Percentiles rank a stretch among this genome's conserved stretches.
phyloP scores from a whole-genome alignment of 1,139 yeast genomes.

The Saccharomyces hybrid region DNA sequence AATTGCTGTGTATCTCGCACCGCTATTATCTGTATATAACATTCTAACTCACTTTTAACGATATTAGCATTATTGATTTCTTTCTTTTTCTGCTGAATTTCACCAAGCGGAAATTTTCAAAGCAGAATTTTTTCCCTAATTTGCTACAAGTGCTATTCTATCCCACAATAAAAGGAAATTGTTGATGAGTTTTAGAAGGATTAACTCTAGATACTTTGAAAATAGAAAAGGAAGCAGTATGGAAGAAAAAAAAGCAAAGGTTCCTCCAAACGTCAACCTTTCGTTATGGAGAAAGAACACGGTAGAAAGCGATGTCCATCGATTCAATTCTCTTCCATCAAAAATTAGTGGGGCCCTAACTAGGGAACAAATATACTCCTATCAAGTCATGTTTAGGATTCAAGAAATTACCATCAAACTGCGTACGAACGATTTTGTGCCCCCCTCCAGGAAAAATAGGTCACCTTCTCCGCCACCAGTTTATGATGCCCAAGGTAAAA shows the following conservation, averaged over 20 bases:
- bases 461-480: constrained; percentile 93
- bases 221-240: constrained; percentile 6
- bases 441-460: constrained; percentile 34
- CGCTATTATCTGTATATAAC: not conserved
- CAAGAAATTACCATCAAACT: constrained; percentile 70
- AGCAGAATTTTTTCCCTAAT: not conserved
- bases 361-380: constrained; percentile 78
- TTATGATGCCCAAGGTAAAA: constrained; percentile 74
- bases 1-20: not conserved
- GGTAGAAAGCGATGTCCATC: not conserved
- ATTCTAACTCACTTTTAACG: not conserved
- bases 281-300: constrained; percentile 12
- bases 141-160: not conserved
- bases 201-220: not conserved
- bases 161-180: not conserved
- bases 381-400: constrained; percentile 64
- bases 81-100: not conserved
- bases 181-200: not conserved
- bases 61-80: not conserved
- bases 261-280: constrained; percentile 3
- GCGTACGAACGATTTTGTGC: constrained; percentile 37
- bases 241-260: not conserved
- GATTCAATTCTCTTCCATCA: constrained; percentile 31
- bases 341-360: constrained; percentile 51
- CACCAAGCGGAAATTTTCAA: not conserved